Evolutionary conservation across 2,329 filamentous ascomycete genomes (phyloP).

Genomic region (Diaporthe nobilis): DNA sequence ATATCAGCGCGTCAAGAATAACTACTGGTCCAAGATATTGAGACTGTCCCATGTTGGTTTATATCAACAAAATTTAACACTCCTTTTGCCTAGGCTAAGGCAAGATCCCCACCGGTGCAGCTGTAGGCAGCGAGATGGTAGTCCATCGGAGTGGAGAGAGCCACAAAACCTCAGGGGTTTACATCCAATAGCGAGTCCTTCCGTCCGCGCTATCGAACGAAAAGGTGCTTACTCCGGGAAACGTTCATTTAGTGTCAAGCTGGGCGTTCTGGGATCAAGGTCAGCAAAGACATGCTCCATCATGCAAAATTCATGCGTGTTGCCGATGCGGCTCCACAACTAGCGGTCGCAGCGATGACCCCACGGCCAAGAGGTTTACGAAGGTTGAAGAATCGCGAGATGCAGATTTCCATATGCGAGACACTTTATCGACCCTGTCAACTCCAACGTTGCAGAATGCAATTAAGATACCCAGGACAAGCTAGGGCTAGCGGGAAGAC

Average conservation of each 20-base stretch:
- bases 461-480: too few relatives aligned
- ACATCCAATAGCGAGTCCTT: slow-evolving; percentile 11
- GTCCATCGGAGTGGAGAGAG: not conserved
- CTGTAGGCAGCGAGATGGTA: too few relatives aligned
- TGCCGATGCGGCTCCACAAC: not conserved
- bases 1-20: not conserved
- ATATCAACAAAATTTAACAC: not conserved
- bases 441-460: not conserved
- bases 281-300: slow-evolving; percentile 1
- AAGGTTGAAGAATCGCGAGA: not conserved
- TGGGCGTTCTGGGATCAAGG: slow-evolving; percentile 23
- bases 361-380: not conserved
- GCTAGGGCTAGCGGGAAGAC: too few relatives aligned
- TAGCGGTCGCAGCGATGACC: not conserved
- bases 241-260: not conserved
- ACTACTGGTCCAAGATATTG: not conserved
- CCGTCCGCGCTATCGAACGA: slow-evolving; percentile 13
- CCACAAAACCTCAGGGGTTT: slow-evolving; percentile 1
- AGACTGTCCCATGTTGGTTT: not conserved
- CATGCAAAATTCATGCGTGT: not conserved
- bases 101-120: not conserved
- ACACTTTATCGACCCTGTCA: not conserved
- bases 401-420: not conserved
- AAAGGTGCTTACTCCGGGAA: slow-evolving; percentile 6
- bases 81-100: not conserved